phyloP scores from a whole-genome alignment of 176 grass and related monocot species.

The Avena eriantha region DNA sequence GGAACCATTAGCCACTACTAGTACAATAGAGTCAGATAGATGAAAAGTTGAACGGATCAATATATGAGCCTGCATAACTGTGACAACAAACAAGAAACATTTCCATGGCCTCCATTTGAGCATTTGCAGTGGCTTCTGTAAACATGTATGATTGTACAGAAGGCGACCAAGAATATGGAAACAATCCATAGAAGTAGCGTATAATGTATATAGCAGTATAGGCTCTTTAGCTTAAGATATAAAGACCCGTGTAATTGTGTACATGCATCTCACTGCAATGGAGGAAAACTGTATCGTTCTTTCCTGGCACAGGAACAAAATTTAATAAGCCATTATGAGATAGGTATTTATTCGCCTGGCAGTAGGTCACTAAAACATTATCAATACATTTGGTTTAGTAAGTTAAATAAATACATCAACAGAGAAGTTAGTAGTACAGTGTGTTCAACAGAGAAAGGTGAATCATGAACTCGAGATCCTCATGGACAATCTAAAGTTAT shows the following conservation, averaged over 20 bases:
- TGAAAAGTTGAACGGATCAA: not conserved
- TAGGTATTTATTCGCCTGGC: not conserved
- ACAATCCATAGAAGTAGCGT: not conserved
- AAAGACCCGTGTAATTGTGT: not conserved
- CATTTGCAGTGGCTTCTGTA: constrained; percentile 16
- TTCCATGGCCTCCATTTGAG: not conserved
- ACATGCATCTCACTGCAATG: constrained; percentile 6
- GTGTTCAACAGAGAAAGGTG: not conserved
- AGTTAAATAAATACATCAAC: not conserved
- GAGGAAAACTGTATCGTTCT: not conserved
- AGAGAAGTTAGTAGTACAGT: not conserved
- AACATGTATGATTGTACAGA: not conserved
- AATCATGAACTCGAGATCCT: constrained; percentile 11
- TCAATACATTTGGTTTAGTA: constrained; percentile 11
- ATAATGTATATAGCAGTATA: not conserved
- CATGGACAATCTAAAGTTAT: not conserved
- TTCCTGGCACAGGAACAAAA: not conserved
- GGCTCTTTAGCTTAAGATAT: not conserved
- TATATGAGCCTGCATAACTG: constrained; percentile 13
- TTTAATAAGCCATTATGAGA: not conserved
- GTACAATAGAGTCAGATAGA: constrained; percentile 13
- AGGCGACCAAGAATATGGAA: constrained; percentile 8
- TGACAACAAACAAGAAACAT: not conserved
- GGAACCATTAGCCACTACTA: constrained; percentile 14
- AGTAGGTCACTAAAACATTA: constrained; percentile 13